Percentiles rank a stretch among this genome's conserved stretches.
phyloP scores from a whole-genome alignment of 352 stramenopile species.

The Pythium dissimile region DNA sequence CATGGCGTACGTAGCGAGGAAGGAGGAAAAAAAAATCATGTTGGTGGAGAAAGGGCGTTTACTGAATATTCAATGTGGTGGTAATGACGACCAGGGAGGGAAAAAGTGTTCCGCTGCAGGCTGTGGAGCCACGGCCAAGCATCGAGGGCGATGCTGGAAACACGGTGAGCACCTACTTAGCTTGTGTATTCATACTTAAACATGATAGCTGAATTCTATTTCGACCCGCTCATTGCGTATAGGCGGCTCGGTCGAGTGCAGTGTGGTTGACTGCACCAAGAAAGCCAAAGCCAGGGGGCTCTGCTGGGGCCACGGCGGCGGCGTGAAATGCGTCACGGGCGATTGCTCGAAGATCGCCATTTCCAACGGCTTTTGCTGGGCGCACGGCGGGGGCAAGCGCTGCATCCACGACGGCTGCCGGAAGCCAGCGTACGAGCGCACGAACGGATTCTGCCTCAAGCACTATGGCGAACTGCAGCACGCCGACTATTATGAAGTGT shows the following conservation, averaged over 20 bases:
- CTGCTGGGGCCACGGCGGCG: conserved; percentile 24
- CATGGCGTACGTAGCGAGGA: conserved; percentile 27
- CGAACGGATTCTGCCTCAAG: conserved; percentile 8
- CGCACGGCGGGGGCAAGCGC: neutral
- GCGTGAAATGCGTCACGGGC: conserved; percentile 12
- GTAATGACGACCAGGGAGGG: conserved; percentile 29
- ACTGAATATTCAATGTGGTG: neutral
- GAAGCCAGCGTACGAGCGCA: conserved; percentile 28
- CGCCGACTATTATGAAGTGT: conserved; percentile 14
- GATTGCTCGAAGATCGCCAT: conserved; percentile 20
- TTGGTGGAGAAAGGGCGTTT: no score
- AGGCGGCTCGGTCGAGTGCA: conserved; percentile 21
- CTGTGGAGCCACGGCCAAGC: conserved; percentile 34
- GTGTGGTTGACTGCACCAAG: conserved; percentile 13
- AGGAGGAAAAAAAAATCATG: neutral
- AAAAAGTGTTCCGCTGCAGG: conserved; percentile 38
- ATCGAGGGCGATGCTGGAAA: conserved; percentile 40
- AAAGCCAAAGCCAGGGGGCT: conserved; percentile 16
- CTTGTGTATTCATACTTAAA: no score
- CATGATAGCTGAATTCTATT: no score
- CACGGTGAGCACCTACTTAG: conserved; percentile 35
- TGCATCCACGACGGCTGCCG: conserved; percentile 29
- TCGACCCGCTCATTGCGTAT: neutral
- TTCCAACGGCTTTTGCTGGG: conserved; percentile 8
- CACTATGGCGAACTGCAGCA: conserved; percentile 20